Conservation (phyloP, 179 eudicot species). For the Actinidia polygama region DNA sequence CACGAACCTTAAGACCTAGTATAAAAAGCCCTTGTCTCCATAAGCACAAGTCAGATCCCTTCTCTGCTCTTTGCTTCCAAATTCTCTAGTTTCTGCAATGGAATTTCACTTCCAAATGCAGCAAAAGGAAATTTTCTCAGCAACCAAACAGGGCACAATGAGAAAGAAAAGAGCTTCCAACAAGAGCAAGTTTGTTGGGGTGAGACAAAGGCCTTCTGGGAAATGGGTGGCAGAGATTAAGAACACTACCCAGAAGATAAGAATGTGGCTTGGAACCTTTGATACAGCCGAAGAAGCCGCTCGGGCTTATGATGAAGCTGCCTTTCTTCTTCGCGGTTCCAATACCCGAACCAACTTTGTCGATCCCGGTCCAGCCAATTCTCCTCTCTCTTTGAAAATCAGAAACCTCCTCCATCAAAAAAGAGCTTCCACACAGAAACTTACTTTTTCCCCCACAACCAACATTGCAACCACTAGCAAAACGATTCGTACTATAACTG, state of each 20-base stretch:
- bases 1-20: constrained; percentile 6
- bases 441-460: background rate
- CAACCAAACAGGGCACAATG: constrained; percentile 17
- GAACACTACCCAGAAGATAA: constrained; percentile 44
- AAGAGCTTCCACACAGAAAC: constrained; percentile 27
- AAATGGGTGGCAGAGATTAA: constrained; percentile 53
- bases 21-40: constrained; percentile 13
- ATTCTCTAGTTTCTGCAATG: constrained; percentile 8
- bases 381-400: constrained; percentile 37
- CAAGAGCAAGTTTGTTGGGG: constrained; percentile 39
- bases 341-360: constrained; percentile 40
- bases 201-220: constrained; percentile 49
- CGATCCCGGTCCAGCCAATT: constrained; percentile 24
- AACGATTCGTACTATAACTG: background rate
- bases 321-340: constrained; percentile 41
- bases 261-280: constrained; percentile 52
- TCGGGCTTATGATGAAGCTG: constrained; percentile 48
- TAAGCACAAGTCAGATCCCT: constrained; percentile 4
- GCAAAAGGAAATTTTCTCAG: constrained; percentile 10
- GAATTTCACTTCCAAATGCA: constrained; percentile 36
- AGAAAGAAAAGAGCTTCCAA: constrained; percentile 12
- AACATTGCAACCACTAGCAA: background rate
- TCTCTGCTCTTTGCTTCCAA: background rate
- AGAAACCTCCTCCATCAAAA: constrained; percentile 38
- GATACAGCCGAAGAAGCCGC: constrained; percentile 49